A percentile compares a stretch with the other conserved stretches of the same genome.
Conservation (phyloP, 75 land plant genomes). For the Gnetum montanum region DNA sequence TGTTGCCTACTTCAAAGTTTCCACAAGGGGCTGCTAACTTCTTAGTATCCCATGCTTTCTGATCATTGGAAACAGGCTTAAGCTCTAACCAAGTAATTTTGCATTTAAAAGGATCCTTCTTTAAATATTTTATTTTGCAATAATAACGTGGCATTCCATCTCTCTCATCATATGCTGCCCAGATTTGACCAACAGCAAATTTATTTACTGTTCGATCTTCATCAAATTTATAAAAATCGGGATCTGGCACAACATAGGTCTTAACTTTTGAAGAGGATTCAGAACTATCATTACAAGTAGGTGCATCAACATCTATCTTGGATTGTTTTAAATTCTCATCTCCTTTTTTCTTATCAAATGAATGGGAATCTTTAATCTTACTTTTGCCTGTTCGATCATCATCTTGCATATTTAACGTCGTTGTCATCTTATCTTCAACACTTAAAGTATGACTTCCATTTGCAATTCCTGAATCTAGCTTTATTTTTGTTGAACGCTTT, state of each 20-base stretch:
- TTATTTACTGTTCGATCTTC: constrained; percentile 21
- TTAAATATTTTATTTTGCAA: constrained; percentile 35
- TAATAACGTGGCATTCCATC: constrained; percentile 95
- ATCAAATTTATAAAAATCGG: constrained; percentile 84
- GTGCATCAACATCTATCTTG: constrained; percentile 6
- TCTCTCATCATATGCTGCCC: constrained; percentile 78
- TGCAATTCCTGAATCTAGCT: no score
- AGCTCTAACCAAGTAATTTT: constrained; percentile 53
- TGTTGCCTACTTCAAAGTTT: constrained; percentile 19
- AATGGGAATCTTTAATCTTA: no score
- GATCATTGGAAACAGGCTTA: constrained; percentile 9
- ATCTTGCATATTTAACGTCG: no score
- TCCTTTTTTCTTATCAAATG: not conserved
- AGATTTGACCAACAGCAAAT: constrained; percentile 53
- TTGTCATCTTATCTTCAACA: no score
- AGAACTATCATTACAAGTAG: not conserved
- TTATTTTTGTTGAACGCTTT: constrained; percentile 15
- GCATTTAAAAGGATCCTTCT: constrained; percentile 30
- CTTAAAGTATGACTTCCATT: no score
- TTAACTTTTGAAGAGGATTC: not conserved
- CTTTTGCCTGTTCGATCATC: not conserved
- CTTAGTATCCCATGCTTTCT: constrained; percentile 18
- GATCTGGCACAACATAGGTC: constrained; percentile 40
- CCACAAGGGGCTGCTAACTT: constrained; percentile 58
- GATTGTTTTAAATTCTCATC: not conserved